Evolutionary conservation across 345 rosid genomes (phyloP), one percentile per base, ranked within the genome.

Genomic region (Euphorbia peplus): DNA sequence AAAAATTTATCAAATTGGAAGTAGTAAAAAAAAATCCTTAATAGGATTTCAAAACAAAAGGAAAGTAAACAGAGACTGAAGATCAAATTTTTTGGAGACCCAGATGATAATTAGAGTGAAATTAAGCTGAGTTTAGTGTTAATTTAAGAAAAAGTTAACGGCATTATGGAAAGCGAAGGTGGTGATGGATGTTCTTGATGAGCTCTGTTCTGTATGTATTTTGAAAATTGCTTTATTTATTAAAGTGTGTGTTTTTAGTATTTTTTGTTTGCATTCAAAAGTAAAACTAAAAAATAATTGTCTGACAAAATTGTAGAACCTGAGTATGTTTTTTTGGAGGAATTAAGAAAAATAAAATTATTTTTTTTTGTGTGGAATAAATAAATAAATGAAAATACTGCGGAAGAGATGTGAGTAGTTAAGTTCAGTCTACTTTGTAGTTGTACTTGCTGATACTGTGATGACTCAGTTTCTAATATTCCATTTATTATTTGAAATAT

Each of bases 111-210:
- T 8, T 3, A 30, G 29, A 61, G 50, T 4, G 66, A 25, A 25
- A 57, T 25, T 57, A 14, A 32, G 21, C 16, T 54, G 0, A 8
- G 60, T 8, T 13, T 14, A 44, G 37, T 32, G 15, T 28, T 32
- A 18, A 28, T 26, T 37, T 22, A 30, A 15, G 9, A 10, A 51
- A 51, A 37, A 69, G 35, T 8, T 63, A 30, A 50, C 73, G 56
- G 64, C 72, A 56, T 41, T 28, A 56, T 41, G n/a, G 70, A 66
- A 52, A 52, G 48, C 14, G 16, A 66, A 22, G 32, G 60, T 1
- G n/a, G n/a, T n/a, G n/a, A n/a, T n/a, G n/a, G 3, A 0, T 18
- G 13, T 7, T 15, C 35, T 41, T 61, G 30, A 12, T 63, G 63
- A 12, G 30, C 60, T 52, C 11, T 53, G 14, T 21, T 15, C 19